Percentiles rank a stretch among this genome's conserved stretches.
Conservation (phyloP, 192 early-diverging fungal genomes). For the Podila horticola region DNA sequence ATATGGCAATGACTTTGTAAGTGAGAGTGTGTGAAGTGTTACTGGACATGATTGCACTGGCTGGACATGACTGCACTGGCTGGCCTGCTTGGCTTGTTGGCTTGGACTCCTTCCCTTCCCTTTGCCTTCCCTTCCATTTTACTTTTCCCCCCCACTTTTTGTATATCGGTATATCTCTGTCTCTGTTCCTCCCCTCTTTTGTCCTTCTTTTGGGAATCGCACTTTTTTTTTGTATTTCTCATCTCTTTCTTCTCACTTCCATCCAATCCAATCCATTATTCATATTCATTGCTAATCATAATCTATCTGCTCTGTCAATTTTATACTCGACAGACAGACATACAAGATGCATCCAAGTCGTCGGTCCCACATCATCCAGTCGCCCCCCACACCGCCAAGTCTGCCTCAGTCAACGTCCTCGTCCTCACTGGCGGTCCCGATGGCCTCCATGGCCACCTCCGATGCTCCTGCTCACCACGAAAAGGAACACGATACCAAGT, state of each 20-base stretch:
- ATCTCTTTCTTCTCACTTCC: not conserved
- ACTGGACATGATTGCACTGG: too few species aligned
- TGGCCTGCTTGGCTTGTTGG: not conserved
- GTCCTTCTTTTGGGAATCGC: too few species aligned
- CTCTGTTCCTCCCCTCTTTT: too few species aligned
- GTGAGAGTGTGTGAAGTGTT: too few species aligned
- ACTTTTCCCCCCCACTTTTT: not conserved
- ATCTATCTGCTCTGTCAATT: not conserved
- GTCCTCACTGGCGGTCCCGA: not conserved
- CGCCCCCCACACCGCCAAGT: constrained; percentile 35
- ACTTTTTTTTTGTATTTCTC: constrained; percentile 3
- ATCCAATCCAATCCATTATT: not conserved
- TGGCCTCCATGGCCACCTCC: not conserved
- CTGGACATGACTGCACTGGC: too few species aligned
- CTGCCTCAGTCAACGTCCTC: constrained; percentile 19
- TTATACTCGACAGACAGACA: constrained; percentile 2
- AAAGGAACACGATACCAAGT: not conserved
- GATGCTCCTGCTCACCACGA: not conserved
- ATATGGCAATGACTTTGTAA: too few species aligned
- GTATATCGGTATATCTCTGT: not conserved
- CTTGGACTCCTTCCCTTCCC: not conserved
- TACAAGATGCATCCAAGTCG: constrained; percentile 21
- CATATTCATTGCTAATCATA: not conserved
- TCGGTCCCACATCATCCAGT: constrained; percentile 19
- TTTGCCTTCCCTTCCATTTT: not conserved